Evolutionary conservation across 495 filamentous ascomycete species (phyloP).

Genomic region (Penicillium cinerascens): DNA sequence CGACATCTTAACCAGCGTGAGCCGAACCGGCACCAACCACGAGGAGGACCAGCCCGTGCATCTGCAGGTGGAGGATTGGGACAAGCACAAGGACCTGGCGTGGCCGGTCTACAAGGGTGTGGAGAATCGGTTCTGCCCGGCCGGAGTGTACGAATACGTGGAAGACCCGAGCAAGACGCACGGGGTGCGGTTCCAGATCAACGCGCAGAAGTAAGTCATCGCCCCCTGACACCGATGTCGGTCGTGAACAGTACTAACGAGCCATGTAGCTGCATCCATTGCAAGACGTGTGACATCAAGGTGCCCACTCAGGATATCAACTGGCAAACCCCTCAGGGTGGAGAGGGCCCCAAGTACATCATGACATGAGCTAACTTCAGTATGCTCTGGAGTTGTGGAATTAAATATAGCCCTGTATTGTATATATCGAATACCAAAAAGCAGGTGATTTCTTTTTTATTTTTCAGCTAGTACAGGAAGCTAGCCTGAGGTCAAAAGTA

Average conservation of each 20-base stretch:
- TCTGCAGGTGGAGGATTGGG: constrained; percentile 91
- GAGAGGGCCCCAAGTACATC: constrained; percentile 94
- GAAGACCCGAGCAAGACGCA: constrained; percentile 79
- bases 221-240: not conserved
- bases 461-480: not conserved
- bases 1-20: constrained; percentile 92
- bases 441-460: not conserved
- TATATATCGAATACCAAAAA: constrained; percentile 16
- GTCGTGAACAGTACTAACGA: not conserved
- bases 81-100: constrained; percentile 73
- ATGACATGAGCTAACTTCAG: constrained; percentile 59
- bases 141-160: constrained; percentile 96
- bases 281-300: constrained; percentile 99
- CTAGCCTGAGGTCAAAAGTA: not conserved
- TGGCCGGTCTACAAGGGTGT: constrained; percentile 89
- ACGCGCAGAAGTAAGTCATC: constrained; percentile 84
- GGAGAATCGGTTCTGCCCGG: constrained; percentile 99
- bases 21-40: constrained; percentile 93
- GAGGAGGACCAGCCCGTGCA: constrained; percentile 98
- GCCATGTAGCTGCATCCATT: constrained; percentile 81
- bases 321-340: constrained; percentile 92
- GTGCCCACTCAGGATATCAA: constrained; percentile 94
- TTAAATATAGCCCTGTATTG: constrained; percentile 6
- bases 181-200: constrained; percentile 95
- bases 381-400: constrained; percentile 2